Percentiles rank a stretch among this genome's conserved stretches.
Conservation (phyloP, 2,329 filamentous ascomycete genomes). For the Fusarium avenaceum region DNA sequence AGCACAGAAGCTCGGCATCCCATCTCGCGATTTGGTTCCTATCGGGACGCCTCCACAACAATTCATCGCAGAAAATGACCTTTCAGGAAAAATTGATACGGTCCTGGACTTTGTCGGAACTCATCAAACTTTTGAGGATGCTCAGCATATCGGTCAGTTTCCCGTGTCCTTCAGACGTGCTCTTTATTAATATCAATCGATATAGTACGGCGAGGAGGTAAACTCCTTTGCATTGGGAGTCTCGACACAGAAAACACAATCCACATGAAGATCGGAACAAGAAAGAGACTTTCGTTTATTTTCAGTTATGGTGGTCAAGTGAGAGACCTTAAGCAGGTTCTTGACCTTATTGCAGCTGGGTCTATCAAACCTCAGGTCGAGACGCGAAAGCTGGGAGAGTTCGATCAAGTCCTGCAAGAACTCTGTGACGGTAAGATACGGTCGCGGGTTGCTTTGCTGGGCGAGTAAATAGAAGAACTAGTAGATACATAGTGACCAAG, state of each 20-base stretch:
- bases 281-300: constrained; percentile 58
- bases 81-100: constrained; percentile 31
- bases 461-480: not conserved
- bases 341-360: constrained; percentile 28
- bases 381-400: constrained; percentile 24
- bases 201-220: constrained; percentile 46
- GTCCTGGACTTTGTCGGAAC: constrained; percentile 44
- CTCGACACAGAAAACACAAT: constrained; percentile 56
- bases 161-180: not conserved
- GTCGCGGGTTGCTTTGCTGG: constrained; percentile 13
- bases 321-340: constrained; percentile 54
- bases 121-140: constrained; percentile 44
- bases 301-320: constrained; percentile 61
- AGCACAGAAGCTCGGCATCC: constrained; percentile 25
- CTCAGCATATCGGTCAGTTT: constrained; percentile 39
- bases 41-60: constrained; percentile 25
- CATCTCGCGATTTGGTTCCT: constrained; percentile 28
- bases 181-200: not conserved
- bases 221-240: constrained; percentile 58
- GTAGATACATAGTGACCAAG: not conserved
- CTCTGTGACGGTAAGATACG: constrained; percentile 19
- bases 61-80: constrained; percentile 9
- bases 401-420: constrained; percentile 25
- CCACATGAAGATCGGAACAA: constrained; percentile 60
- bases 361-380: constrained; percentile 34